phyloP scores from a whole-genome alignment of 2,329 filamentous ascomycete species.

The Fusarium sp. region DNA sequence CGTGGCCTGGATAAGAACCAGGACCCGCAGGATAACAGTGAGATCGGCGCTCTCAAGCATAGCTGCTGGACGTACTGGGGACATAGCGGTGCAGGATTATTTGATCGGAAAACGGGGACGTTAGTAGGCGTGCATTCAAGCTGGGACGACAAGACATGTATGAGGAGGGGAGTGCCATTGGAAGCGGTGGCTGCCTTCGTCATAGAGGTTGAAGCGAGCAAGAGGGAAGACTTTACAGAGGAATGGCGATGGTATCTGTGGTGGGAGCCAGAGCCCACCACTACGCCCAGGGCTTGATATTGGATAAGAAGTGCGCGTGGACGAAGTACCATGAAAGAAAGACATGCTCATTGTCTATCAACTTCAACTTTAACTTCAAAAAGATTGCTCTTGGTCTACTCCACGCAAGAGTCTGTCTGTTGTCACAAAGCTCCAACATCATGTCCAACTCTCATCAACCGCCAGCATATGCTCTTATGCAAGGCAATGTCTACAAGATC shows the following conservation, averaged over 20 bases:
- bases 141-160: conserved; percentile 62
- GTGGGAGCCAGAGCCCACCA: neutral
- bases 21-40: conserved; percentile 59
- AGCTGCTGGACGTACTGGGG: conserved; percentile 68
- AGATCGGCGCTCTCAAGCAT: conserved; percentile 62
- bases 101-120: conserved; percentile 49
- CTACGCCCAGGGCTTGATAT: too few relatives aligned
- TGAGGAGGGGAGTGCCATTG: conserved; percentile 58
- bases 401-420: conserved; percentile 22
- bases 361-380: conserved; percentile 10
- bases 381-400: conserved; percentile 21
- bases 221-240: neutral
- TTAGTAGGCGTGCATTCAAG: conserved; percentile 63
- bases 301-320: neutral
- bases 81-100: conserved; percentile 60
- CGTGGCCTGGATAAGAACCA: conserved; percentile 50
- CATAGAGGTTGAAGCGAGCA: conserved; percentile 30
- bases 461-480: conserved; percentile 4
- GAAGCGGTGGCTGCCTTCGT: conserved; percentile 56
- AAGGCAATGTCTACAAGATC: conserved; percentile 13
- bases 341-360: conserved; percentile 3
- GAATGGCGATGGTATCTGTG: conserved; percentile 28
- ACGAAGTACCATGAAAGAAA: neutral
- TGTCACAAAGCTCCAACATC: conserved; percentile 11
- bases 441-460: conserved; percentile 17